Base-by-base conservation (phyloP, 2,329 filamentous ascomycete genomes). In the Penicillium paneum region DNA sequence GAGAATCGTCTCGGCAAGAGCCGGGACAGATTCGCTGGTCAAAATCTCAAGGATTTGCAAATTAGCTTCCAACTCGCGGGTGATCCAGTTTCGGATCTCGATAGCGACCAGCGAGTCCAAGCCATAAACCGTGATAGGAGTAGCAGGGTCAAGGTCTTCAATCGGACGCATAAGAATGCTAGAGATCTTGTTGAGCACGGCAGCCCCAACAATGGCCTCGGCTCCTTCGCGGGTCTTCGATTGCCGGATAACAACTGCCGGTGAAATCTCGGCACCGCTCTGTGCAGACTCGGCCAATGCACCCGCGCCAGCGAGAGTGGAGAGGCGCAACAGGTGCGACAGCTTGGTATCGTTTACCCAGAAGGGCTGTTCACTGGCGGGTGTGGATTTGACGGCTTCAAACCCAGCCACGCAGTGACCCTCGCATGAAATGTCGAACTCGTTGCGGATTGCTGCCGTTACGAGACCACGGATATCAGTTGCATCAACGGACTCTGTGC, bases 51-150 rank as follows among this genome's bases (percentile, higher is more conserved):
- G 54, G 3, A 71, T 58, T 41, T 64, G 62, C 31, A 64, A 45
- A 35, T 60, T 61, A 3, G 62, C 58, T 34, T 64, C 52, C 34
- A 65, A 36, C 48, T 68, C 60, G 8, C 61, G 55, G 1, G 58
- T 52, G 17, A 70, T 62, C 67, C 65, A 71, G 19, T 64, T 66
- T 41, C 65, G 46, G n/a, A 71, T 58, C 46, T 71, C 68, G 48
- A 71, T 64, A 0, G 67, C 67, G 19, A 65, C 59, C 11, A 70
- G 52, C 15, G 67, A 70, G 32, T 71, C 68, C 31, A 68, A 35
- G 2, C 68, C 68, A 45, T 65, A 68, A 5, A 61, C 55, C 0
- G 58, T 57, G 34, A 64, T 62, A 1, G 61, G 54, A 0, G 53
- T 44, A 6, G 57, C 48, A 3, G 59, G 52, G 31, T 63, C 62